Evolutionary conservation across 2,329 filamentous ascomycete genomes (phyloP).

Genomic region (Dactylellina haptotyla): DNA sequence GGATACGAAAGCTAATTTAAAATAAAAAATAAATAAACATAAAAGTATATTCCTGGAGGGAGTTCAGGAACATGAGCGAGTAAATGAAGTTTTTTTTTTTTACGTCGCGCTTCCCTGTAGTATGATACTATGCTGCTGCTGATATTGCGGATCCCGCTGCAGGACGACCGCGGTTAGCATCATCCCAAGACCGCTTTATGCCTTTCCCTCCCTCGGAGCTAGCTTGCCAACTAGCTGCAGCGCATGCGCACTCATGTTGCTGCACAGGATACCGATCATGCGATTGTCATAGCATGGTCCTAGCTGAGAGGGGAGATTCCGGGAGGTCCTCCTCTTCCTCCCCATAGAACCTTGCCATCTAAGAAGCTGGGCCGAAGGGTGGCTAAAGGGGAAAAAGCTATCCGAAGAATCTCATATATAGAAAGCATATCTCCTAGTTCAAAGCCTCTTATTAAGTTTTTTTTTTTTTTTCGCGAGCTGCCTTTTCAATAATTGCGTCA

Average conservation of each 20-base stretch:
- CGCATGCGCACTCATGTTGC: conserved; percentile 21
- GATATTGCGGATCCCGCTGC: conserved; percentile 41
- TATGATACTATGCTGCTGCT: no score
- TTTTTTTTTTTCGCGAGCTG: conserved; percentile 22
- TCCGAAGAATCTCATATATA: conserved; percentile 43
- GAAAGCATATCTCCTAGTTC: conserved; percentile 41
- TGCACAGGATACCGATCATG: conserved; percentile 44
- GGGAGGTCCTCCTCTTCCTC: conserved; percentile 46
- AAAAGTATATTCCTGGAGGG: conserved; percentile 24
- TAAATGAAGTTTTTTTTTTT: no score
- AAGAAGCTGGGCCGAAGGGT: background rate
- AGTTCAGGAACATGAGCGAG: conserved; percentile 48
- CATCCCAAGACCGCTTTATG: conserved; percentile 11
- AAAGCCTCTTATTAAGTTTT: background rate
- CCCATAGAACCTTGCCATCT: conserved; percentile 11
- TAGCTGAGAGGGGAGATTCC: conserved; percentile 19
- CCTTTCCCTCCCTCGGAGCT: background rate
- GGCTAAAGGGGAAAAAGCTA: conserved; percentile 1
- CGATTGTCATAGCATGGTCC: conserved; percentile 47
- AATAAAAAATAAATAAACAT: background rate
- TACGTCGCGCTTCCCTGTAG: conserved; percentile 18
- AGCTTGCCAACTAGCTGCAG: conserved; percentile 6
- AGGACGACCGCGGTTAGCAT: conserved; percentile 20
- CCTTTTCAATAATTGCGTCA: conserved; percentile 39
- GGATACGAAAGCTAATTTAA: conserved; percentile 7